Evolutionary conservation across 306 rosid genomes (phyloP), one percentile per base, ranked within the genome.

Genomic region (Fragaria iinumae): DNA sequence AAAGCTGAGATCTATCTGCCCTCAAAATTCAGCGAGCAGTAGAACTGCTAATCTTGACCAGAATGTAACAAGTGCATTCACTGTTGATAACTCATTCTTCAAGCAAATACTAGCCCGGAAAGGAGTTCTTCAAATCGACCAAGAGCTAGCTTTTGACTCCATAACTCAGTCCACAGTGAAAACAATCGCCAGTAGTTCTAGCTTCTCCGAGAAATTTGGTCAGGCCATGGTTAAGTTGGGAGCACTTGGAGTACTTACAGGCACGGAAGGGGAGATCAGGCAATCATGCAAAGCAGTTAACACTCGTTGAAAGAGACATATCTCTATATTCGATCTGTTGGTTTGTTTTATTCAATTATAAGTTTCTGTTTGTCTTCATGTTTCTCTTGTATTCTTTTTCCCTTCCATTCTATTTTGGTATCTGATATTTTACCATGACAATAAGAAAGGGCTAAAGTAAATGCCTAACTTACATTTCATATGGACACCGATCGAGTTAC

Each of bases 121-220:
- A 65, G 89, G 86, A 39, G 41, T 86, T 71, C 84, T 86, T 41
- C 79, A 86, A n/a, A 82, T 86, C n/a, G 89, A 86, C 76, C 87
- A 86, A 72, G 69, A 23, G 8, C 67, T 86, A 44, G 78, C 81
- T 67, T 14, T 72, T 25, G 65, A 72, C 59, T 50, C 70, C 1
- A 43, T 6, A 18, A 83, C 89, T 3, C 57, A 10, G 5, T 41
- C 21, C 25, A 49, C 53, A 1, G 87, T 80, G 11, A 6, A 8
- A 25, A 3, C 12, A 29, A 36, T 80, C 11, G 78, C 83, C 21
- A 21, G 2, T 0, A 50, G 76, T 14, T 6, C 0, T 3, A 76
- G 70, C 20, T 86, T 83, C 48, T 4, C 36, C 29, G 2, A 5
- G 2, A 78, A 74, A 56, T 86, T 86, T 6, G 79, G 77, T 2